phyloP scores from a whole-genome alignment of 2,329 filamentous ascomycete genomes.

The Sordariomycetes sp. region DNA sequence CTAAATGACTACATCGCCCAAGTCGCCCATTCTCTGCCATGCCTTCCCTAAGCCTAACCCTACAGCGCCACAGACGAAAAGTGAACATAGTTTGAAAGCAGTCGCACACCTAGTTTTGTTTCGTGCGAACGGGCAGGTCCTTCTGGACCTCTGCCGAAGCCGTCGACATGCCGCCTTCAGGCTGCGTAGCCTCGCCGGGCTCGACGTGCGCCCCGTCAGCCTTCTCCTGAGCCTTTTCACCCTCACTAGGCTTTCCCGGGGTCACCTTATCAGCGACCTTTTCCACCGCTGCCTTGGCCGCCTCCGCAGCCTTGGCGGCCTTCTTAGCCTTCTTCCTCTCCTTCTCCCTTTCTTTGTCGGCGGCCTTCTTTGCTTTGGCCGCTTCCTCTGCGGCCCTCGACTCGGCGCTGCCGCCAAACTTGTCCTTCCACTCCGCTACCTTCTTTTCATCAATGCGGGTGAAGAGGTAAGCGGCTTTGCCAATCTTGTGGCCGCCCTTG shows the following conservation, averaged over 20 bases:
- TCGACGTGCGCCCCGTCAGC: neutral
- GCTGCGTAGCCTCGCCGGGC: too few relatives aligned
- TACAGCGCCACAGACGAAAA: too few relatives aligned
- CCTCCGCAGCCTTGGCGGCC: conserved; percentile 17
- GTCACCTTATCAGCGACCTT: neutral
- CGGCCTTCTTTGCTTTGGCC: conserved; percentile 39
- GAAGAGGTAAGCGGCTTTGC: conserved; percentile 72
- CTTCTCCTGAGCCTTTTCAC: neutral
- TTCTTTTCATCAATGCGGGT: conserved; percentile 74
- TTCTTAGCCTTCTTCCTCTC: conserved; percentile 13
- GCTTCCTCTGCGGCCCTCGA: conserved; percentile 43
- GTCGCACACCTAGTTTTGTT: too few relatives aligned
- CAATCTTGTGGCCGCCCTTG: conserved; percentile 69
- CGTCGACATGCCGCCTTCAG: conserved; percentile 1
- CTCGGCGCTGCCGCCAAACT: conserved; percentile 52
- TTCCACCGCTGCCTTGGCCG: conserved; percentile 10
- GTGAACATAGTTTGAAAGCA: too few relatives aligned
- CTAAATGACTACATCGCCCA: too few relatives aligned
- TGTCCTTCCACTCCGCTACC: conserved; percentile 72
- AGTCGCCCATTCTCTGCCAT: too few relatives aligned
- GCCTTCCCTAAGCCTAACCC: too few relatives aligned
- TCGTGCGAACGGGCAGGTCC: neutral
- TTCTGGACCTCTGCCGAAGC: neutral
- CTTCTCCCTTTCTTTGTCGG: conserved; percentile 33
- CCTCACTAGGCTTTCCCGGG: conserved; percentile 5